Percentiles rank a stretch among this genome's conserved stretches.
Conservation (phyloP, 306 rosid genomes). For the Coriaria nepalensis region DNA sequence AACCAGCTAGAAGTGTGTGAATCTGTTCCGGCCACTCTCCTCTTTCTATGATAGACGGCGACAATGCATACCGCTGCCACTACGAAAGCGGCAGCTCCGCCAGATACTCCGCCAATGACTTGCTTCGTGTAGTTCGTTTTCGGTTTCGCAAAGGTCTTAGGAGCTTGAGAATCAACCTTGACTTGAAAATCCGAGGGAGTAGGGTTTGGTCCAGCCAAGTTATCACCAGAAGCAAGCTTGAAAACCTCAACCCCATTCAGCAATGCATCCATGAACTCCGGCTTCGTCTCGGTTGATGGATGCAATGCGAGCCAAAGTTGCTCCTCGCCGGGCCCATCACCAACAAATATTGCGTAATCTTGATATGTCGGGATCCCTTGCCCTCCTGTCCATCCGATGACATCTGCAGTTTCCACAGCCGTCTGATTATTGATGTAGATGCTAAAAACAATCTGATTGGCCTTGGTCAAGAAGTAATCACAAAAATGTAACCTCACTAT, state of each 20-base stretch:
- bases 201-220: slow-evolving; percentile 36
- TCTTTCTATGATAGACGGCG: slow-evolving; percentile 34
- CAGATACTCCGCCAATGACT: slow-evolving; percentile 37
- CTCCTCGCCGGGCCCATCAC: slow-evolving; percentile 8
- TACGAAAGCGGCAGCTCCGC: slow-evolving; percentile 37
- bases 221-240: slow-evolving; percentile 22
- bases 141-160: slow-evolving; percentile 1
- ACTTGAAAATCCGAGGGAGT: slow-evolving; percentile 18
- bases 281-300: slow-evolving; percentile 11
- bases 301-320: slow-evolving; percentile 31
- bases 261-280: slow-evolving; percentile 23
- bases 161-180: slow-evolving; percentile 17
- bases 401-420: slow-evolving; percentile 19
- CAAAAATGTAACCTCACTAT: slow-evolving; percentile 40
- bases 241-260: slow-evolving; percentile 33
- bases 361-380: slow-evolving; percentile 16
- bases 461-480: slow-evolving; percentile 15
- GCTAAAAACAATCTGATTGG: slow-evolving; percentile 26
- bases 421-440: slow-evolving; percentile 35
- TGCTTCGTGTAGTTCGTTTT: slow-evolving; percentile 8
- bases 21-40: slow-evolving; percentile 16
- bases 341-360: slow-evolving; percentile 17
- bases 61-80: slow-evolving; percentile 27
- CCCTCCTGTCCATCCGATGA: slow-evolving; percentile 27
- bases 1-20: slow-evolving; percentile 37